These are phyloP conservation scores for Aegilops longissima DNA, from an alignment of 176 grass and related monocot species.

Conservation along the genomic window DNA sequence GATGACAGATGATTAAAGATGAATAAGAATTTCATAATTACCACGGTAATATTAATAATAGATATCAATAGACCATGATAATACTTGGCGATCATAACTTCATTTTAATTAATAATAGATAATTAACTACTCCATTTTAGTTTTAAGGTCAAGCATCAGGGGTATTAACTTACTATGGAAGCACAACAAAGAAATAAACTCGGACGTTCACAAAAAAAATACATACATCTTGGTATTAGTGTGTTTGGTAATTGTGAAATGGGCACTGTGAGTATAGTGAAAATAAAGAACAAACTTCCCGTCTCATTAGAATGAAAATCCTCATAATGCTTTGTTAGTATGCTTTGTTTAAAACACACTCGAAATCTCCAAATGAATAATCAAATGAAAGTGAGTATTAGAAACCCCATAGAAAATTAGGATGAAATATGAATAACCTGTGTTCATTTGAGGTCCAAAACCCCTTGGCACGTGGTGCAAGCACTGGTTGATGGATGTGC, in stretches of 20 bases:
- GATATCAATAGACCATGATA: no score
- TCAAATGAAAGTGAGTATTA: not conserved
- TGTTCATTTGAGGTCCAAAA: conserved; percentile 23
- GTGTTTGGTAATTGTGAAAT: not conserved
- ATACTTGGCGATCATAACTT: no score
- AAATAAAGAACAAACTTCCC: not conserved
- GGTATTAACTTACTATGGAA: no score
- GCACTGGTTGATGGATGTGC: not conserved
- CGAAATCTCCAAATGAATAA: no score
- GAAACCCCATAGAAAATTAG: not conserved
- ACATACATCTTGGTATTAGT: no score
- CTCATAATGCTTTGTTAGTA: not conserved
- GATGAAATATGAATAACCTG: not conserved
- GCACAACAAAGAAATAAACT: not conserved
- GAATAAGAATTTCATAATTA: no score
- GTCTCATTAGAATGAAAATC: not conserved
- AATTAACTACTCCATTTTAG: no score
- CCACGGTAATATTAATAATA: no score
- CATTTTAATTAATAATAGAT: no score
- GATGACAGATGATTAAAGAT: no score
- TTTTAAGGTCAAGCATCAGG: no score
- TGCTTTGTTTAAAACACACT: not conserved
- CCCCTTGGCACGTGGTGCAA: not conserved
- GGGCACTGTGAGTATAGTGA: no score
- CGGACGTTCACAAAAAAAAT: not conserved